Conservation (phyloP, 345 rosid genomes). For the Citrus hindsii region DNA sequence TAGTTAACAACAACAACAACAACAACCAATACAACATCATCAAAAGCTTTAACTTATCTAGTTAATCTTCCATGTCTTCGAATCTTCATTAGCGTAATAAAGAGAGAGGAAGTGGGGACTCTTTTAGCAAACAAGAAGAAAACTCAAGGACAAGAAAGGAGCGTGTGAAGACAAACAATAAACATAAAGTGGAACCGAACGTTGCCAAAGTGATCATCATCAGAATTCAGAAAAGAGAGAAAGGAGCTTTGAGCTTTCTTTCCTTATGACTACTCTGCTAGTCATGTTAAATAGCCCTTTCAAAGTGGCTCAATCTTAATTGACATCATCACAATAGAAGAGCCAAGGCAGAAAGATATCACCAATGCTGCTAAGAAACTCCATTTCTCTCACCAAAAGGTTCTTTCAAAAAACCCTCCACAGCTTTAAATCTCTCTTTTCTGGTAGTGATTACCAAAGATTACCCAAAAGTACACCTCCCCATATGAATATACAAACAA, state of each 20-base stretch:
- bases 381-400: conserved; percentile 56
- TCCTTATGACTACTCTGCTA: not conserved
- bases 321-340: conserved; percentile 3
- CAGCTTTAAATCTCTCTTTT: conserved; percentile 53
- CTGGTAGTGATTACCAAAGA: conserved; percentile 41
- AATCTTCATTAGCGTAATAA: not conserved
- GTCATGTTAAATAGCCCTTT: conserved; percentile 4
- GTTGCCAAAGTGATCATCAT: not conserved
- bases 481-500: conserved; percentile 9
- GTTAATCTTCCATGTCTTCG: not conserved
- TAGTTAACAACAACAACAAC: not conserved
- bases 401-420: conserved; percentile 54
- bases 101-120: conserved; percentile 28
- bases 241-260: not conserved
- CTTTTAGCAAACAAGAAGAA: conserved; percentile 1
- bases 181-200: conserved; percentile 4
- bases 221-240: not conserved
- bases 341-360: not conserved
- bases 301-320: conserved; percentile 19
- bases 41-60: not conserved
- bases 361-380: conserved; percentile 54
- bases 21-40: not conserved
- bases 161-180: conserved; percentile 28
- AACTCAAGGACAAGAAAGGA: conserved; percentile 19
- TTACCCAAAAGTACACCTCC: conserved; percentile 41